phyloP scores from a whole-genome alignment of 768 basidiomycete genomes.

The Tephrocybe sp. region DNA sequence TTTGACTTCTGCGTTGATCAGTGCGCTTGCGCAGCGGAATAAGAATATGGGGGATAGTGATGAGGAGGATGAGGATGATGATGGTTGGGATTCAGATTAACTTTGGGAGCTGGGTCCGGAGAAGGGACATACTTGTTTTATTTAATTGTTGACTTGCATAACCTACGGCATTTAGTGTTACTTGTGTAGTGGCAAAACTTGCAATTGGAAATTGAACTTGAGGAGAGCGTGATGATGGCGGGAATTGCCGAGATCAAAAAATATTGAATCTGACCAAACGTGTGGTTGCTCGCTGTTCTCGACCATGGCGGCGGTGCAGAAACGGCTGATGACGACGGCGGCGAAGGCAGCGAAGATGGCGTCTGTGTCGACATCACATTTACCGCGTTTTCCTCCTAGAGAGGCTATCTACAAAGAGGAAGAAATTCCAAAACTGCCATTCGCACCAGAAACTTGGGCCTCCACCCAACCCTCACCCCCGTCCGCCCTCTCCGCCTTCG shows the following conservation, averaged over 20 bases:
- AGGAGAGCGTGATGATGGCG: conserved; percentile 6
- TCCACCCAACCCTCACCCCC: conserved; percentile 67
- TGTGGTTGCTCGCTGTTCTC: conserved; percentile 2
- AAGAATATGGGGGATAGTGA: conserved; percentile 87
- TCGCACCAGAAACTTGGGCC: conserved; percentile 70
- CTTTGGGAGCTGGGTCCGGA: neutral
- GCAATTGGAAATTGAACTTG: too few species aligned
- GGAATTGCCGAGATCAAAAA: conserved; percentile 28
- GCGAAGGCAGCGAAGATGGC: conserved; percentile 19
- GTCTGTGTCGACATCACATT: conserved; percentile 53
- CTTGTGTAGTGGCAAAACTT: too few species aligned
- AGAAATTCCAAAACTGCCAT: conserved; percentile 36
- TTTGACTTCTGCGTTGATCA: conserved; percentile 80
- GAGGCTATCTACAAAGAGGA: conserved; percentile 37
- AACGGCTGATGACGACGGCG: conserved; percentile 38
- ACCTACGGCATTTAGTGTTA: too few species aligned
- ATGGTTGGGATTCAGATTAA: conserved; percentile 63
- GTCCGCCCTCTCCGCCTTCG: conserved; percentile 70
- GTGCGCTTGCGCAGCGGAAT: conserved; percentile 77
- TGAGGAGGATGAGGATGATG: conserved; percentile 73
- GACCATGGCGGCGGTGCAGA: conserved; percentile 52
- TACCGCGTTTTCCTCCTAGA: conserved; percentile 61
- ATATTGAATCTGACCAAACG: conserved; percentile 20
- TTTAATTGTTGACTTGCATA: neutral
- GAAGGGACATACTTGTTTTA: neutral